Percentiles rank a stretch among this genome's conserved stretches.
phyloP scores from a whole-genome alignment of 805 yeast genomes.

The Wickerhamiella allomyrinae region DNA sequence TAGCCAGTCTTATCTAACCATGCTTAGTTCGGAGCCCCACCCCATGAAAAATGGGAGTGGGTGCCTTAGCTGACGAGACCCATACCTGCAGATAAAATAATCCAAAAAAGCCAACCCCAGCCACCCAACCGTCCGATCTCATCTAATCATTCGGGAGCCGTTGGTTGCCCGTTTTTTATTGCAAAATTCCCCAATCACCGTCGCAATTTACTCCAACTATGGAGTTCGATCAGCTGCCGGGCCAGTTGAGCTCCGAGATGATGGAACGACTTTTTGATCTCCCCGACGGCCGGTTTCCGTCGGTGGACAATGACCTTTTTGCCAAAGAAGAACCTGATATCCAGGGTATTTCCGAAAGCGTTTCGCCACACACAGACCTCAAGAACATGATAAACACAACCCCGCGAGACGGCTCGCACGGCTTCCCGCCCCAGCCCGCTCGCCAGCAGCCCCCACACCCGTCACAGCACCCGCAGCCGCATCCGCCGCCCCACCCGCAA shows the following conservation, averaged over 20 bases:
- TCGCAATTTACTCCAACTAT: background rate
- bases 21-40: too few species aligned
- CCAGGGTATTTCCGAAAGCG: background rate
- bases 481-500: background rate
- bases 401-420: background rate
- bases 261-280: background rate
- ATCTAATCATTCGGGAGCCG: background rate
- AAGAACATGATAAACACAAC: too few species aligned
- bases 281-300: background rate
- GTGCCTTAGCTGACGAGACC: too few species aligned
- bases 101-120: too few species aligned
- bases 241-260: constrained; percentile 1
- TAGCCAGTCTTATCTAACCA: too few species aligned
- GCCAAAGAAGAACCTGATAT: background rate
- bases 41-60: too few species aligned
- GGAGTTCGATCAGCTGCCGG: constrained; percentile 1
- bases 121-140: background rate
- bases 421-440: too few species aligned
- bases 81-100: too few species aligned
- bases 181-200: background rate
- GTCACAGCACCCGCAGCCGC: too few species aligned
- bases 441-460: too few species aligned
- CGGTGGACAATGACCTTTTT: background rate
- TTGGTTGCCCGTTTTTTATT: background rate
- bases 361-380: background rate